Conservation (phyloP, 2,329 filamentous ascomycete species). For the Clonostachys sp. region DNA sequence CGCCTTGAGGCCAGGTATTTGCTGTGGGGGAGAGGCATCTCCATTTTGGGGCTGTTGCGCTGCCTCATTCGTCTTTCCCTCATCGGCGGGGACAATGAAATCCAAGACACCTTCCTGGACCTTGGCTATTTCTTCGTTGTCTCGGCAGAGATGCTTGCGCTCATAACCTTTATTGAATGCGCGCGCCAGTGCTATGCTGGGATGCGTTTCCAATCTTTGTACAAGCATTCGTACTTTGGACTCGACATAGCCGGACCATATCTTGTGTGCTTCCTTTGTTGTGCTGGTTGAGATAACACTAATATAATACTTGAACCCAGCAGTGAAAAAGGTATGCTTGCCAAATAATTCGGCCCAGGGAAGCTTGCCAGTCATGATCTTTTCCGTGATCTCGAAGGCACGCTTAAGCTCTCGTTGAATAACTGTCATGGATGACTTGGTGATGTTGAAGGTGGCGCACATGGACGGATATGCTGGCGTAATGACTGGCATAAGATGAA, state of each 20-base stretch:
- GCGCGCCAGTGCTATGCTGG: conserved; percentile 76
- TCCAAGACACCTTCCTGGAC: conserved; percentile 49
- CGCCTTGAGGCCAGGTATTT: conserved; percentile 1
- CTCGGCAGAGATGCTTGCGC: conserved; percentile 67
- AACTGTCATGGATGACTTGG: conserved; percentile 76
- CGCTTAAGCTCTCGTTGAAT: conserved; percentile 80
- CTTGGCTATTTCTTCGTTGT: conserved; percentile 43
- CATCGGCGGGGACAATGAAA: conserved; percentile 20
- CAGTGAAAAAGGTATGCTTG: conserved; percentile 90
- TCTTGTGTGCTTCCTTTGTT: conserved; percentile 77
- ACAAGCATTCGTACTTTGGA: conserved; percentile 89
- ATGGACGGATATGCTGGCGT: conserved; percentile 96
- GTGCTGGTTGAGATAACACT: conserved; percentile 79
- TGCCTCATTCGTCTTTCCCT: conserved; percentile 21
- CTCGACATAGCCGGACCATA: conserved; percentile 89
- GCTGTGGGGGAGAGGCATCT: too few species aligned
- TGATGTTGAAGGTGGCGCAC: conserved; percentile 96
- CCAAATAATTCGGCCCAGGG: conserved; percentile 86
- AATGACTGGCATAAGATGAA: conserved; percentile 96
- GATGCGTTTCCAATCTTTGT: conserved; percentile 74
- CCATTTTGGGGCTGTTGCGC: conserved; percentile 14
- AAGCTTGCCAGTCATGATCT: conserved; percentile 71
- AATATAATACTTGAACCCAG: conserved; percentile 93
- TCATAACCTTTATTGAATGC: conserved; percentile 93
- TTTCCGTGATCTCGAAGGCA: conserved; percentile 71